Evolutionary conservation across 2,329 filamentous ascomycete genomes (phyloP), one percentile per base, ranked within the genome.

Genomic region (Colletotrichum tropicicola): DNA sequence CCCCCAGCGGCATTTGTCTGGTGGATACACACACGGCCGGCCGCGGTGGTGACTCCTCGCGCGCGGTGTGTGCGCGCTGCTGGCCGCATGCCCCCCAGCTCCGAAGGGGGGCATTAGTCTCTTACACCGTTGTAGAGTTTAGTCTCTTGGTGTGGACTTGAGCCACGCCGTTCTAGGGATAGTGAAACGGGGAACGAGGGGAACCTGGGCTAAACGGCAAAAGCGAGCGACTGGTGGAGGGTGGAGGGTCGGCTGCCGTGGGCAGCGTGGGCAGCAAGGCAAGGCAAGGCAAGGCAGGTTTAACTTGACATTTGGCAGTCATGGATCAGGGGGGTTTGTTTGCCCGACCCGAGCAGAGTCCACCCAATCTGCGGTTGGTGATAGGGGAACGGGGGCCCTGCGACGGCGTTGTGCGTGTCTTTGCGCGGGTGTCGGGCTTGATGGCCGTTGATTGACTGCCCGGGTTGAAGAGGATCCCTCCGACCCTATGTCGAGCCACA

Each of bases 261-360:
- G 45, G 45, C 45, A 49, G 45, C 25, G 35, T 52, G 32, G 37
- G 37, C 37, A 41, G 8, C 17, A 15, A n/a, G 8, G 37, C 37
- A 19, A n/a, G 17, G n/a, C n/a, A n/a, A 19, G 37, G n/a, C 13
- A 6, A 41, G 12, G 37, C 41, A 27, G 23, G 32, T 13, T 30
- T 10, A 23, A 41, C 41, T 27, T 60, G 48, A 65, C 35, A 30
- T 54, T 55, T 54, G 49, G 32, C 61, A 59, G 13, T 27, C 61
- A 55, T 65, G 61, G 61, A 55, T 49, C 61, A 61, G 37, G 57
- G 61, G 44, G n/a, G n/a, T n/a, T n/a, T n/a, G n/a, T n/a, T n/a
- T n/a, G n/a, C n/a, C n/a, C n/a, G n/a, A n/a, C n/a, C n/a, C n/a
- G n/a, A n/a, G n/a, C n/a, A n/a, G n/a, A n/a, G n/a, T n/a, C n/a